These are phyloP conservation scores for Cucurbita argyrosperma DNA, from an alignment of 306 rosid genomes.

Conservation along the genomic window DNA sequence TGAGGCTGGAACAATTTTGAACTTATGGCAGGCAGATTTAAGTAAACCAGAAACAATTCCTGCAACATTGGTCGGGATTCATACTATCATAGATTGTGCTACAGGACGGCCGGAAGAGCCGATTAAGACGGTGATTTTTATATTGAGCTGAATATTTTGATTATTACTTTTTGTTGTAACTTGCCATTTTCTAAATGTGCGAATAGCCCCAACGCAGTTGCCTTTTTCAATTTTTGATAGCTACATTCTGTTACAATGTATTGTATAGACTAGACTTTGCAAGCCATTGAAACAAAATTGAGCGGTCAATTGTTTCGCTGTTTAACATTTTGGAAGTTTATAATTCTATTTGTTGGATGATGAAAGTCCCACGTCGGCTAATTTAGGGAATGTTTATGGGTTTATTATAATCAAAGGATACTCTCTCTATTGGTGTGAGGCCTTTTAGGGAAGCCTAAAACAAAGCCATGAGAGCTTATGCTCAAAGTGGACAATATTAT, in stretches of 20 bases:
- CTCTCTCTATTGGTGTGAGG: no score
- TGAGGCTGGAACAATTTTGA: not conserved
- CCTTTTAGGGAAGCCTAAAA: no score
- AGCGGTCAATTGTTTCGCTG: not conserved
- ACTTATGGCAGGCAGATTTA: slow-evolving; percentile 59
- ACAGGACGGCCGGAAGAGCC: slow-evolving; percentile 98
- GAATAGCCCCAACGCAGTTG: not conserved
- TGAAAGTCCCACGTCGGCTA: no score
- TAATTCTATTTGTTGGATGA: not conserved
- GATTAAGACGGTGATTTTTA: slow-evolving; percentile 43
- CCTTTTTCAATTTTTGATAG: not conserved
- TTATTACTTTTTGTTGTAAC: not conserved
- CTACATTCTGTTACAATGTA: not conserved
- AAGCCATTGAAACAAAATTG: not conserved
- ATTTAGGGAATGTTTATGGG: no score
- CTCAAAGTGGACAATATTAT: no score
- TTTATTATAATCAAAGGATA: no score
- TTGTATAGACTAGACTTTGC: not conserved
- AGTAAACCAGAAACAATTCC: slow-evolving; percentile 85
- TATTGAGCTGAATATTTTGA: not conserved
- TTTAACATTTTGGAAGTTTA: not conserved
- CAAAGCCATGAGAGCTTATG: no score
- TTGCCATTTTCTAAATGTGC: not conserved
- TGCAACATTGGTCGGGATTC: slow-evolving; percentile 84
- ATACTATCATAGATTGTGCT: slow-evolving; percentile 85